Conservation (phyloP, 768 basidiomycete species). For the Guyanaporus albipodus region DNA sequence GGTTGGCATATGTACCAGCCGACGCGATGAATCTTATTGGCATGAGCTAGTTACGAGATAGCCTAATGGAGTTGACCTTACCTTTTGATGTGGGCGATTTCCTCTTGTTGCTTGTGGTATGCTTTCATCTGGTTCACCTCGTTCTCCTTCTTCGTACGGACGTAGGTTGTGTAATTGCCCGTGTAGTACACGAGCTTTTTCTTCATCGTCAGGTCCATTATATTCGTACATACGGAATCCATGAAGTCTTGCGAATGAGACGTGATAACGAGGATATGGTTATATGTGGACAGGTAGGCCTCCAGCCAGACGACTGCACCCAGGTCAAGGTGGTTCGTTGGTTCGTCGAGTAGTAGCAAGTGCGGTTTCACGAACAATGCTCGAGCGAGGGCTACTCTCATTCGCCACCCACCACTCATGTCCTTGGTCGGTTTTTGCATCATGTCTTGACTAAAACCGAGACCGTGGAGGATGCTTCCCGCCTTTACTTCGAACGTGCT, state of each 20-base stretch:
- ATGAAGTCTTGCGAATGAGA: constrained; percentile 99
- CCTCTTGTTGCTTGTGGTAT: constrained; percentile 96
- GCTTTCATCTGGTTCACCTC: constrained; percentile 99
- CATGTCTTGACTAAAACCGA: constrained; percentile 88
- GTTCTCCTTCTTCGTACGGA: constrained; percentile 94
- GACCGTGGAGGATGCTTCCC: constrained; percentile 93
- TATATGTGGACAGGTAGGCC: constrained; percentile 96
- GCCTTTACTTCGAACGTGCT: constrained; percentile 95
- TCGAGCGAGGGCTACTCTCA: constrained; percentile 95
- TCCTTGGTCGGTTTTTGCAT: constrained; percentile 97
- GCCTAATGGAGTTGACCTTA: constrained; percentile 33
- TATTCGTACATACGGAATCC: constrained; percentile 95
- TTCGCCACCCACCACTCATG: constrained; percentile 99
- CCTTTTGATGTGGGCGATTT: constrained; percentile 98
- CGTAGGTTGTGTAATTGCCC: constrained; percentile 97
- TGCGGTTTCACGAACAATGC: constrained; percentile 97
- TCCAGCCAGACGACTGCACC: constrained; percentile 99
- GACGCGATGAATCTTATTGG: constrained; percentile 84
- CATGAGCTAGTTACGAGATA: constrained; percentile 9
- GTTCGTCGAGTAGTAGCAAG: constrained; percentile 89
- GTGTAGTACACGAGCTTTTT: constrained; percentile 94
- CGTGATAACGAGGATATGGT: constrained; percentile 96
- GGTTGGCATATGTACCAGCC: constrained; percentile 99
- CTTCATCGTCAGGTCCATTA: constrained; percentile 91
- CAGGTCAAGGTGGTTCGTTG: constrained; percentile 90